phyloP scores from a whole-genome alignment of 441 rosid species.

The Eutrema salsugineum region DNA sequence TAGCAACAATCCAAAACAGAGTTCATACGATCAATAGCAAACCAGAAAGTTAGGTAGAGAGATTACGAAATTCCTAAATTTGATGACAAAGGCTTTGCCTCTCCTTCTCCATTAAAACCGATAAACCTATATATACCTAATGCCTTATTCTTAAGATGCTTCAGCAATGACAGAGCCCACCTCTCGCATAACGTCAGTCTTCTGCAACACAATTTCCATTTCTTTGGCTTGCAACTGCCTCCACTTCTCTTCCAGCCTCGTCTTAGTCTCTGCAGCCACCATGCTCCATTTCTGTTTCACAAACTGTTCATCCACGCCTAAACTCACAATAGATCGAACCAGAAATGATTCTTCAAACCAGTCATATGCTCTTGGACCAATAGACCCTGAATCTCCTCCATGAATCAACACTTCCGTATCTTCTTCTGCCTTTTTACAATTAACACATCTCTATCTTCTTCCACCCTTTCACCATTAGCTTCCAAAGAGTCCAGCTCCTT shows the following conservation, averaged over 20 bases:
- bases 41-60: not conserved
- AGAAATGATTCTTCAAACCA: slow-evolving; percentile 2
- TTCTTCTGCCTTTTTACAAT: not conserved
- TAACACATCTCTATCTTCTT: not conserved
- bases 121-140: not conserved
- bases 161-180: not conserved
- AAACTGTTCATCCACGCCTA: not conserved
- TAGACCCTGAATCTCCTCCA: not conserved
- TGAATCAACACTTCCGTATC: not conserved
- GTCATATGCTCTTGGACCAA: not conserved
- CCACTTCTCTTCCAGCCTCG: not conserved
- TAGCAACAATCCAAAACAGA: not conserved
- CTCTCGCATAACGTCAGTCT: not conserved
- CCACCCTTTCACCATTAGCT: not conserved
- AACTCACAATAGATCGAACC: not conserved
- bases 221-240: not conserved
- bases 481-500: not conserved
- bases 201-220: not conserved
- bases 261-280: not conserved
- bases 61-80: not conserved
- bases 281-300: not conserved
- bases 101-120: not conserved
- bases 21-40: not conserved
- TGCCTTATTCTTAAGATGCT: not conserved
- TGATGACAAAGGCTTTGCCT: not conserved